Evolutionary conservation across 441 rosid genomes (phyloP), one percentile per base, ranked within the genome.

Genomic region (Adansonia madagascariensis): DNA sequence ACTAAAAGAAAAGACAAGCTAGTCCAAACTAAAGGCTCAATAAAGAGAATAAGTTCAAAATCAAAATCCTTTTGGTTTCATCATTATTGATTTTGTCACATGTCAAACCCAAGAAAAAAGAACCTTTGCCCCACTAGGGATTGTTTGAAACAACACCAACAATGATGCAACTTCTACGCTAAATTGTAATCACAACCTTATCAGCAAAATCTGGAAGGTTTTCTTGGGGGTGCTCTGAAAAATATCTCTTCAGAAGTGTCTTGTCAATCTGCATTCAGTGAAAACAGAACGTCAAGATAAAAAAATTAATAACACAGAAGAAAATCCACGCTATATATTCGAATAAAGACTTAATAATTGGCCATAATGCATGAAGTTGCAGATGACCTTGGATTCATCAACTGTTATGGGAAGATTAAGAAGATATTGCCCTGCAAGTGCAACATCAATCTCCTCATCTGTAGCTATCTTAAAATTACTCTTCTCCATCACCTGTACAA

Each of bases 391-490:
- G 53, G 94, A 71, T 79, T 95, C 98, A 79, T 95, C 88, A 81
- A 95, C 98, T 46, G 74, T 78, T 70, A 95, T 93, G 63, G 97
- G 97, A 75, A 95, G 93, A 85, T 92, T 91, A 74, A 89, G 86
- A 80, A 89, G 98, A 80, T 95, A 95, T 69, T 94, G 98, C 63
- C 91, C 99, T 31, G 97, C 85, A 71, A 78, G 95, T 59, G 98
- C 99, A 80, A 95, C 88, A 41, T 90, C 90, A 79, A 90, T 87
- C 85, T 95, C 99, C 46, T 91, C 98, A 75, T 93, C 83, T 2
- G 94, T 84, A 80, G 92, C 79, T 78, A 92, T 83, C 84, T 94
- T 95, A 82, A 95, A 95, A 82, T 93, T 93, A 82, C 99, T 95
- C 86, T 93, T 93, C 39, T 91, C 90, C 96, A 95, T 93, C 60